Conservation (phyloP, 1,139 yeast genomes). For the Blastobotrys malaysiensis region DNA sequence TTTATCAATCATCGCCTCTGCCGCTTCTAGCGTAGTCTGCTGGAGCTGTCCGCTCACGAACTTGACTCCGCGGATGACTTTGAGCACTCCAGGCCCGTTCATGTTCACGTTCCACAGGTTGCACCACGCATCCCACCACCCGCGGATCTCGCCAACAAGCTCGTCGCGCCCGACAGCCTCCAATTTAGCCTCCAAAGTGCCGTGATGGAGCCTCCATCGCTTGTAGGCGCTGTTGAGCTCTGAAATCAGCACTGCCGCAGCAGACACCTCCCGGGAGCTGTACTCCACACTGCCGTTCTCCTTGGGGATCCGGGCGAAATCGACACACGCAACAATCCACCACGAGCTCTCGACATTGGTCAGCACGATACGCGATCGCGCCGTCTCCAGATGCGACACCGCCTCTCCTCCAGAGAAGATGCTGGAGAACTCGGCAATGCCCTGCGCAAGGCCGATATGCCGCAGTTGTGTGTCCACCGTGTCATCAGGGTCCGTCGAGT, state of each 20-base stretch:
- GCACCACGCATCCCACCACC: conserved; percentile 32
- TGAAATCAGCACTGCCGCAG: conserved; percentile 22
- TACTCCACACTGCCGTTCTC: conserved; percentile 11
- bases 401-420: conserved; percentile 26
- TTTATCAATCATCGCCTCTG: conserved; percentile 19
- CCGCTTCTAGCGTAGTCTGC: conserved; percentile 24
- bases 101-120: conserved; percentile 24
- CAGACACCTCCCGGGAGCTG: conserved; percentile 16
- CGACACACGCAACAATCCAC: conserved; percentile 27
- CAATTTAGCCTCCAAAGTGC: conserved; percentile 16
- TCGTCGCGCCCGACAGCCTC: conserved; percentile 15
- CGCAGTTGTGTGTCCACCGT: conserved; percentile 22
- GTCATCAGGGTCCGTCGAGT: conserved; percentile 18
- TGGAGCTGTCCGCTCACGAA: conserved; percentile 21
- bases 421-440: conserved; percentile 28
- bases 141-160: conserved; percentile 17
- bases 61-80: neutral
- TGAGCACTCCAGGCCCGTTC: conserved; percentile 9
- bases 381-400: conserved; percentile 26
- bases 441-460: conserved; percentile 31
- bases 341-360: conserved; percentile 24
- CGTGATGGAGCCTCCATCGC: conserved; percentile 28
- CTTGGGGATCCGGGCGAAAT: conserved; percentile 8
- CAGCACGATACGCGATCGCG: conserved; percentile 24
- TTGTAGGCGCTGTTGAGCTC: conserved; percentile 26